Evolutionary conservation across 1,139 yeast species (phyloP).

Genomic region (Yamadazyma atlantica): DNA sequence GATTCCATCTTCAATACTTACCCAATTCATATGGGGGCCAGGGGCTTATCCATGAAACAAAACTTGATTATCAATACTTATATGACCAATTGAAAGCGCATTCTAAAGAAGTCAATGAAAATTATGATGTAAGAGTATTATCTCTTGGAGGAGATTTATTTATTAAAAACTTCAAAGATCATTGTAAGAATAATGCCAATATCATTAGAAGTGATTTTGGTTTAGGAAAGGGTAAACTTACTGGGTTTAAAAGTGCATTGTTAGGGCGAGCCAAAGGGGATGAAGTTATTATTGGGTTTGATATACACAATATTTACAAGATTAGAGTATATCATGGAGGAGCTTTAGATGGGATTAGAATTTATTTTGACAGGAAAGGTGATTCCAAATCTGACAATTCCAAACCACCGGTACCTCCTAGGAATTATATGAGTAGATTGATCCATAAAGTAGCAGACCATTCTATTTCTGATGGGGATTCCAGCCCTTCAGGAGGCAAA

Average conservation of each 20-base stretch:
- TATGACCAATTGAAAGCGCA: constrained; percentile 34
- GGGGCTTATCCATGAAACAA: constrained; percentile 56
- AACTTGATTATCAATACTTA: constrained; percentile 49
- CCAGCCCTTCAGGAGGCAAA: constrained; percentile 9
- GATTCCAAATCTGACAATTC: constrained; percentile 4
- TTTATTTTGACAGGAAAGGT: constrained; percentile 19
- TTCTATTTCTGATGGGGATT: not conserved
- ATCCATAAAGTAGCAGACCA: constrained; percentile 16
- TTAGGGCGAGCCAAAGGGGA: constrained; percentile 35
- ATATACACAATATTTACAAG: constrained; percentile 32
- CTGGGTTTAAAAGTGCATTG: constrained; percentile 46
- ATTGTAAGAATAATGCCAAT: constrained; percentile 16
- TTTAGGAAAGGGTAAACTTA: constrained; percentile 31
- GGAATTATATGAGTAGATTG: constrained; percentile 43
- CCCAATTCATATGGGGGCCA: constrained; percentile 57
- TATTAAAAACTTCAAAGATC: constrained; percentile 30
- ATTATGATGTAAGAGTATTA: constrained; percentile 50
- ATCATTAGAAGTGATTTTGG: constrained; percentile 43
- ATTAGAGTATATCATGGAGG: constrained; percentile 68
- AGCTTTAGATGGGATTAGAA: constrained; percentile 73
- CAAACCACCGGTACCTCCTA: constrained; percentile 45
- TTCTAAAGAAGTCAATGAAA: constrained; percentile 27
- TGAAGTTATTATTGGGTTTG: constrained; percentile 29
- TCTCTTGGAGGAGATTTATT: constrained; percentile 41
- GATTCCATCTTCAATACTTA: constrained; percentile 58